Base-by-base conservation (phyloP, 805 yeast species). In the Zygotorulaspora danielsina region DNA sequence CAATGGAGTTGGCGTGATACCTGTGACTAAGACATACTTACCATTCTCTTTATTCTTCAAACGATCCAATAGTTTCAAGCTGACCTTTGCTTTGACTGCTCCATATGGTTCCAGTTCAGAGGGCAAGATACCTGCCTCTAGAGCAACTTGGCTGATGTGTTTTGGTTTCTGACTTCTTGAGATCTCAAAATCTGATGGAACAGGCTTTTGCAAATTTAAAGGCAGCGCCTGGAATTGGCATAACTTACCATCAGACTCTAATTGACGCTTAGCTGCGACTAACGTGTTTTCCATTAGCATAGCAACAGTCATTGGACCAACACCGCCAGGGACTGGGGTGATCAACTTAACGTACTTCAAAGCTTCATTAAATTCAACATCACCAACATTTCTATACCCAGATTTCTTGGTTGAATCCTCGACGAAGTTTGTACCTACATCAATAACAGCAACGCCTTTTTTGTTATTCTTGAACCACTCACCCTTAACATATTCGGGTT, bases 271-370 rank as follows among this genome's bases (percentile, higher is more conserved):
- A 27, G 93, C 89, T 36, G 89, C 82, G 39, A 70, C 64, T 26
- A 79, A 67, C 19, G 84, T 88, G 59, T 84, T 84, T 49, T 78
- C 78, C 61, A 82, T 75, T 41, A 84, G 68, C 78, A 81, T 80
- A 19, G 93, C 93, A 32, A 84, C 90, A 10, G 94, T 84, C 94
- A 84, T 84, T 57, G 94, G 94, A 37, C 94, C 94, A 48, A 84
- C 94, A 50, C 94, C 94, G 60, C 94, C 94, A 37, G 94, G 94
- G 42, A 84, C 94, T 7, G 94, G 94, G n/a, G 94, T 84, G 48
- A 84, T 70, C 52, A 72, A 71, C 37, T 67, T 64, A 27, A 65
- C 60, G 25, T 54, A 42, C 27, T 59, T 50, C 8, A 47, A 41
- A 40, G 81, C 78, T 25, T 72, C 64, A 34, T 71, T 78, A 49